Evolutionary conservation across 1,139 yeast species (phyloP), one percentile per base, ranked within the genome.

Genomic region (Lipomyces yarrowii): DNA sequence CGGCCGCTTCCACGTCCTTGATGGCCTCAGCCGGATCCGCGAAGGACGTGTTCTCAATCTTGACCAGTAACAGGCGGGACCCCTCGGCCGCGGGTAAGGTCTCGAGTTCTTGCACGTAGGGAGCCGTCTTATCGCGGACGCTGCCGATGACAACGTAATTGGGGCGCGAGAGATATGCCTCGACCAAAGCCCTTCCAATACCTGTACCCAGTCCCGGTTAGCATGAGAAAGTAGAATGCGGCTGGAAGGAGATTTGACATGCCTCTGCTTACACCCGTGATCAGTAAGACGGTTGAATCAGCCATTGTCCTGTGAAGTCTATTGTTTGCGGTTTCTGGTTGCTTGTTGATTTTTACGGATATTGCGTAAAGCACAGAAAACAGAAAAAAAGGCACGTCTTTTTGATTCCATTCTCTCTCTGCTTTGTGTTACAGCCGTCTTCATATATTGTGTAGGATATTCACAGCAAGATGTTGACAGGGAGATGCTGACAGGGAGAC

Each of bases 251-350:
- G 23, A 48, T 15, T n/a, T 48, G 26, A 48, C 53, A 23, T 48
- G 26, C 53, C 53, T 48, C n/a, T 48, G 26, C 53, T 23, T 11
- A 48, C 53, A 13, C 53, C 53, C 23, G 53, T 48, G 53, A 48
- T 48, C 26, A 48, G 53, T 10, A 48, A 23, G 53, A 48, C 53
- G 15, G 53, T 48, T 8, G 53, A 48, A 48, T 1, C 26, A 10
- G 53, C 21, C 53, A 48, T 48, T n/a, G 39, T n/a, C n/a, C n/a
- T 1, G 39, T 35, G 39, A 2, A 2, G 39, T 3, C 15, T 35
- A n/a, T 35, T 35, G 39, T 2, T 35, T 4, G 39, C 7, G 39
- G 39, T 35, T 35, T 2, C 2, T 35, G 39, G 39, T 3, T 35
- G 39, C 39, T 35, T 35, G 39, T 37, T 37, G 15, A 10, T 37